Percentiles rank a stretch among this genome's conserved stretches.
Conservation (phyloP, 2,329 filamentous ascomycete genomes). For the Colletotrichum magnum region DNA sequence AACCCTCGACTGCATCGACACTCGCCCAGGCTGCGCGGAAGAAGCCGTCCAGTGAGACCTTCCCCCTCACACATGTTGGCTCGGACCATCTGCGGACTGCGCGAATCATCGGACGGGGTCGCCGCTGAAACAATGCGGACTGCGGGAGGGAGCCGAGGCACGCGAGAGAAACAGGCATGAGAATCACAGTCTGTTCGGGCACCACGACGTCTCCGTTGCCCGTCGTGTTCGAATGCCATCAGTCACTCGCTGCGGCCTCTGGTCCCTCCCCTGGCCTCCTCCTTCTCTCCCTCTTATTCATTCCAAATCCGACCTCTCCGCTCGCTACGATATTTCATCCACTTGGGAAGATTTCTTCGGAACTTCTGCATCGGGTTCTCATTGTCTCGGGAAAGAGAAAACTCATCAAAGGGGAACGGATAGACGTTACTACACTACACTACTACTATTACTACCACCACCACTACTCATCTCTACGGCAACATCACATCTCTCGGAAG, state of each 20-base stretch:
- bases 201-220: slow-evolving; percentile 12
- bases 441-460: background rate
- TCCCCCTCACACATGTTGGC: background rate
- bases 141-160: slow-evolving; percentile 17
- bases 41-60: slow-evolving; percentile 6
- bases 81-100: slow-evolving; percentile 8
- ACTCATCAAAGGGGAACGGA: background rate
- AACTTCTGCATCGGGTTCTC: slow-evolving; percentile 16
- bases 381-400: slow-evolving; percentile 2
- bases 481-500: background rate
- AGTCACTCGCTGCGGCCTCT: background rate
- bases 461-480: background rate
- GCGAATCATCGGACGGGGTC: slow-evolving; percentile 18
- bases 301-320: background rate
- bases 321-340: slow-evolving; percentile 28
- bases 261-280: background rate
- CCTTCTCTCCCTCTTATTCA: background rate
- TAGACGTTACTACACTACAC: slow-evolving; percentile 13
- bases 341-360: slow-evolving; percentile 10
- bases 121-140: slow-evolving; percentile 36
- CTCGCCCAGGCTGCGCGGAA: background rate
- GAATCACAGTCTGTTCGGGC: slow-evolving; percentile 1
- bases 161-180: slow-evolving; percentile 6
- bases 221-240: background rate
- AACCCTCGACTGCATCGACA: background rate